Evolutionary conservation across 805 yeast genomes (phyloP), one percentile per base, ranked within the genome.

Genomic region (Metschnikowia rubicola): DNA sequence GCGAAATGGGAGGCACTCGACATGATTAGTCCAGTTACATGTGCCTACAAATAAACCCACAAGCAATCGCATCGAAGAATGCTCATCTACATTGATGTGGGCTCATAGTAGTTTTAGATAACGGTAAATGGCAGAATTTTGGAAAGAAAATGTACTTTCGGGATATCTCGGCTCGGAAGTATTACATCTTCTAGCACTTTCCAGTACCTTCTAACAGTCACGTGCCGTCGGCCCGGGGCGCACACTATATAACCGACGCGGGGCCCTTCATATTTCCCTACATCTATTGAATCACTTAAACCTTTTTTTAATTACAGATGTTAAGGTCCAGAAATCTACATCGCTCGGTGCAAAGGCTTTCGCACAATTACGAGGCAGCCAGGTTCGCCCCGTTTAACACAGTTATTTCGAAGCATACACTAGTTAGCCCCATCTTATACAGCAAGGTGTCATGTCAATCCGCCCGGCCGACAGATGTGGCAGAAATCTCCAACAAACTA

Each of bases 181-280:
- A 21, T 21, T 7, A 21, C 26, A 21, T 21, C 26, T 37, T 38
- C 41, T 32, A 39, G 43, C 36, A 34, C 17, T 26, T 43, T 43
- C 46, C 11, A 36, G 43, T 37, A 33, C 31, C n/a, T 46, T 46
- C 49, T 19, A 37, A 46, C 50, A 38, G 38, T 43, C 51, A 47
- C 47, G 51, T 47, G 51, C 31, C 35, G 31, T 21, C 21, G n/a
- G 21, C 36, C 9, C 6, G 30, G 15, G 31, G 35, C 41, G 31
- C 43, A 28, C 26, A 21, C 39, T 47, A 39, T 42, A 47, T 35
- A 39, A 37, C 37, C 37, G 29, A 31, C 21, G 35, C 39, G 8
- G 15, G 19, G 10, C 5, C 17, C 15, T 31, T n/a, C 11, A 31
- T 21, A 21, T 21, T 7, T 21, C 26, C 26, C 26, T 21, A 21